Evolutionary conservation across 441 rosid species (phyloP), one percentile per base, ranked within the genome.

Genomic region (Erodium moschatum): DNA sequence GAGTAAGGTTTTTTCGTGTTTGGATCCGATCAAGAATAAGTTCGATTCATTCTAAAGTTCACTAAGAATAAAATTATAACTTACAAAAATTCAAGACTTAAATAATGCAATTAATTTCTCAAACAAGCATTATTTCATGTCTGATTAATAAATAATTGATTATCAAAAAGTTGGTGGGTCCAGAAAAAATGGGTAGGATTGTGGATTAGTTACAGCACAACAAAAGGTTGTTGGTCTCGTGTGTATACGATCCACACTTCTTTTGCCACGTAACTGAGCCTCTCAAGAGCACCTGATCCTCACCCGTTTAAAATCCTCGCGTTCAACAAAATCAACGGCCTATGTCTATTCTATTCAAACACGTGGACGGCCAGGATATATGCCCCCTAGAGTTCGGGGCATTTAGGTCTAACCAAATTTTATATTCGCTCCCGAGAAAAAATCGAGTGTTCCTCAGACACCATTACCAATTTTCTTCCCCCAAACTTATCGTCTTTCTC

Each of bases 391-490:
- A 74, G 69, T 73, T 76, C 72, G 70, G 80, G 75, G 82, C 75
- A 52, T 40, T 74, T 73, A 46, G 71, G n/a, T 73, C 79, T 66
- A 69, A 70, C 72, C 71, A 62, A 74, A 71, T 72, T 66, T 16
- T 66, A 18, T 67, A 42, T 75, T 71, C 20, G 58, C 67, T 48
- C 61, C 38, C 18, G 77, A 79, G 87, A 67, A 70, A 79, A 78
- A 71, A 69, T 85, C 89, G 64, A 70, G 81, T 84, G 85, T 78
- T 81, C 79, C 85, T 76, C 83, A 69, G 82, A 35, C 40, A 35
- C 40, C 40, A 35, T 35, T 5, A 19, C 80, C 24, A 54, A 54
- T 19, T 54, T 7, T 8, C 21, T 54, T 24, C 77, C 19, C 33
- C 35, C 10, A 21, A 21, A 62, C 31, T 9, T 24, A 61, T 52